These are phyloP conservation scores for Eutypella sp. DNA, from an alignment of 2,329 filamentous ascomycete genomes.

Conservation along the genomic window DNA sequence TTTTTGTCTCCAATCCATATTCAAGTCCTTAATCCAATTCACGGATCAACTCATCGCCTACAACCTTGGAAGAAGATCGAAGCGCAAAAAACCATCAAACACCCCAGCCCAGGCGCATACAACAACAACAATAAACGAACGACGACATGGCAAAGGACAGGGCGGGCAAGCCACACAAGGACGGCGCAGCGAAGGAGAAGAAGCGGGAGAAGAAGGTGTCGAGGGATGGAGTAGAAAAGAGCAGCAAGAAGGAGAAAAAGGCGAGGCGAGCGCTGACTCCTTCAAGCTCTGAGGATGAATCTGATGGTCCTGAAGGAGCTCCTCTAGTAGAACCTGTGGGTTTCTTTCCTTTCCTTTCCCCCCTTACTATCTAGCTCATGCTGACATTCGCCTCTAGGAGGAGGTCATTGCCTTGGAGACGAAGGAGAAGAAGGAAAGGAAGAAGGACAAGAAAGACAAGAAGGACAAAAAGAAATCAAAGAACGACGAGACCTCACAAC, in stretches of 20 bases:
- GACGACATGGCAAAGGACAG: conserved; percentile 18
- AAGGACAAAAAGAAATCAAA: conserved; percentile 52
- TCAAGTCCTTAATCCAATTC: too few relatives aligned
- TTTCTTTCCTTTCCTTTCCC: background rate
- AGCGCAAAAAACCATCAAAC: too few relatives aligned
- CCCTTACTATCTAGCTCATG: too few relatives aligned
- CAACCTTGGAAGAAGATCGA: too few relatives aligned
- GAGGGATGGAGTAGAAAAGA: background rate
- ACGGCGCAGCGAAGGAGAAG: conserved; percentile 17
- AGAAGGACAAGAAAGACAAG: conserved; percentile 67
- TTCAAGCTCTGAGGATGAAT: conserved; percentile 7
- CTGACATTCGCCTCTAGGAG: too few relatives aligned
- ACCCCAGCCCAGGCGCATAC: background rate
- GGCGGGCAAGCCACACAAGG: conserved; percentile 14
- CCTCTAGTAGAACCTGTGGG: conserved; percentile 8
- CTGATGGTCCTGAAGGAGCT: conserved; percentile 1
- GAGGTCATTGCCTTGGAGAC: conserved; percentile 59
- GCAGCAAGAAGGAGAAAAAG: conserved; percentile 10
- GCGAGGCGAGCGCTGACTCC: conserved; percentile 6
- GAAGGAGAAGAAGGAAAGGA: conserved; percentile 61
- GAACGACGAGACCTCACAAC: conserved; percentile 3
- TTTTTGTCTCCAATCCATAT: too few relatives aligned
- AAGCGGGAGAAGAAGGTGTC: conserved; percentile 12
- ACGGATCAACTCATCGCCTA: too few relatives aligned
- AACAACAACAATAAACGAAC: too few relatives aligned